A percentile compares a stretch with the other conserved stretches of the same genome.
Evolutionary conservation across 2,329 filamentous ascomycete genomes (phyloP).

Genomic region (Hypoxylon sp.): DNA sequence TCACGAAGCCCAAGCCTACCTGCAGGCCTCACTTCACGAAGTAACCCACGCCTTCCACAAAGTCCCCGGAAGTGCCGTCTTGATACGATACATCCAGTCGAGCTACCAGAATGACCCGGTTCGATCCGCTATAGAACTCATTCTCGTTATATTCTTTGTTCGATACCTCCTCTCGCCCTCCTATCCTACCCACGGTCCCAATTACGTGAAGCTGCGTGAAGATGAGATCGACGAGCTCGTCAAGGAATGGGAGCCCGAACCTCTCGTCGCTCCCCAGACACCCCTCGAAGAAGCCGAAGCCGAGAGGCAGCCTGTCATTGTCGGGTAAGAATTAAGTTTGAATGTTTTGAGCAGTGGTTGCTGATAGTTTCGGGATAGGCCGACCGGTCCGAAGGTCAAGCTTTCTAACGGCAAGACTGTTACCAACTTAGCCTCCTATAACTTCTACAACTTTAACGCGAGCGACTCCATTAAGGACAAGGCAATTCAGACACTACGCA

Average conservation of each 20-base stretch:
- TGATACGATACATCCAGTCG: constrained; percentile 94
- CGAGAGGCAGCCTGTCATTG: constrained; percentile 87
- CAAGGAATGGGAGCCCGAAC: constrained; percentile 96
- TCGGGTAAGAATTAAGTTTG: constrained; percentile 71
- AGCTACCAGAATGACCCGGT: constrained; percentile 98
- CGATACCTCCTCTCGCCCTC: constrained; percentile 91
- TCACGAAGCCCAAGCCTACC: constrained; percentile 68
- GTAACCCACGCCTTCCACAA: constrained; percentile 80
- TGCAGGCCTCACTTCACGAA: constrained; percentile 65
- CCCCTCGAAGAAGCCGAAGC: constrained; percentile 82
- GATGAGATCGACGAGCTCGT: constrained; percentile 98
- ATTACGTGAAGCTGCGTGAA: constrained; percentile 88
- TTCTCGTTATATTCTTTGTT: constrained; percentile 95
- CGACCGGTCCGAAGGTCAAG: constrained; percentile 90
- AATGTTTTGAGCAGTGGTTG: not conserved
- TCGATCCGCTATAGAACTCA: constrained; percentile 90
- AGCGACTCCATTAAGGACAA: constrained; percentile 96
- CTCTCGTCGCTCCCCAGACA: constrained; percentile 81
- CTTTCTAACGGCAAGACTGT: constrained; percentile 90
- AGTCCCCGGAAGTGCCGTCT: constrained; percentile 91
- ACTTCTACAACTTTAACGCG: constrained; percentile 96
- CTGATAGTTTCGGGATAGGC: constrained; percentile 62
- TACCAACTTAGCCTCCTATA: constrained; percentile 92
- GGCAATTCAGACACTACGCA: constrained; percentile 91
- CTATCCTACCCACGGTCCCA: constrained; percentile 91